phyloP scores from a whole-genome alignment of 805 yeast genomes.

The Lipomyces japonicus region DNA sequence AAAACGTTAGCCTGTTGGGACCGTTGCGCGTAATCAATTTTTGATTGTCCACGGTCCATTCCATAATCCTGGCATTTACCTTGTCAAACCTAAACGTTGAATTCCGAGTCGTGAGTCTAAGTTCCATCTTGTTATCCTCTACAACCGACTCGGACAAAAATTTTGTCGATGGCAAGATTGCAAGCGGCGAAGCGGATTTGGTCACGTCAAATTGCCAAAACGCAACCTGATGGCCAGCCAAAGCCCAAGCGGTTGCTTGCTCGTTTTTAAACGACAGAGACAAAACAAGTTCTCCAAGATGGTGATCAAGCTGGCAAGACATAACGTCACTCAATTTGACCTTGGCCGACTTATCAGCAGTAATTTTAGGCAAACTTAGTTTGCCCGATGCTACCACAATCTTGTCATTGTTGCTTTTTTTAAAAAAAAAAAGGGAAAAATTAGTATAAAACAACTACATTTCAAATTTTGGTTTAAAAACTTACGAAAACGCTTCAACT shows the following conservation, averaged over 20 bases:
- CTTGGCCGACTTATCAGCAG: not conserved
- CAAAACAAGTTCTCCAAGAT: not conserved
- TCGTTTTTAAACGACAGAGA: constrained; percentile 18
- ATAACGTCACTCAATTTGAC: not conserved
- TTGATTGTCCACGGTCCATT: constrained; percentile 13
- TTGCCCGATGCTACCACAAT: constrained; percentile 1
- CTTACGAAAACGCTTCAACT: not conserved
- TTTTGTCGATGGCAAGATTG: too few species aligned
- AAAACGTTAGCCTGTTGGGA: constrained; percentile 26
- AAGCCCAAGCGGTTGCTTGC: constrained; percentile 18
- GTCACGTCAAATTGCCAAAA: constrained; percentile 28
- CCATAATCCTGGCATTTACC: constrained; percentile 1
- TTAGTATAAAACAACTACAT: not conserved
- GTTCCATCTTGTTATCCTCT: too few species aligned
- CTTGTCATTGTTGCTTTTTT: not conserved
- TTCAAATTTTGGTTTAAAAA: not conserved
- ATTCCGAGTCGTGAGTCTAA: not conserved
- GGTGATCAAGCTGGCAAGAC: not conserved
- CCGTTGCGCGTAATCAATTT: constrained; percentile 7
- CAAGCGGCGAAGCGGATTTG: too few species aligned
- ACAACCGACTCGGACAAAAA: too few species aligned
- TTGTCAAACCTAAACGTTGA: constrained; percentile 14
- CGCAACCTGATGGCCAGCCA: constrained; percentile 31
- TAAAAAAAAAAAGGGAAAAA: too few species aligned
- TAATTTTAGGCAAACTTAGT: constrained; percentile 2